Evolutionary conservation across 495 filamentous ascomycete species (phyloP).

Genomic region (Hyphodiscus hymeniophilus): DNA sequence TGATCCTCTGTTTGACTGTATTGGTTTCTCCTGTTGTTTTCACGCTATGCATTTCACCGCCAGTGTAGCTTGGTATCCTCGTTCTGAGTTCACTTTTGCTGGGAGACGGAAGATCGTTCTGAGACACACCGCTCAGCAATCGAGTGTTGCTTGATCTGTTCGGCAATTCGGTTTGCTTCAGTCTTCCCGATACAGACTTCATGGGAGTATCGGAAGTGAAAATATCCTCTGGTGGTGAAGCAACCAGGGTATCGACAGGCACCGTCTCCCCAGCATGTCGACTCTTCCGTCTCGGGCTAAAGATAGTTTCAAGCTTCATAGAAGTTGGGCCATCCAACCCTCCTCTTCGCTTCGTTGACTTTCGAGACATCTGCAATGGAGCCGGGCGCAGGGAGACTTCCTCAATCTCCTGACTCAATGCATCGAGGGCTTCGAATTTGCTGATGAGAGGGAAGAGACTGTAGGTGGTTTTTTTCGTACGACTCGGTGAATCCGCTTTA

Average conservation of each 20-base stretch:
- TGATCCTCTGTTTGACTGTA: too few relatives aligned
- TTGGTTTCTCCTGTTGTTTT: too few relatives aligned
- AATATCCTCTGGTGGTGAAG: neutral
- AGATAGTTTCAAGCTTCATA: slow-evolving; percentile 3
- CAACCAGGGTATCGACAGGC: neutral
- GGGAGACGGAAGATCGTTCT: too few relatives aligned
- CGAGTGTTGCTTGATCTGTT: neutral
- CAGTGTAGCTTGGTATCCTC: neutral
- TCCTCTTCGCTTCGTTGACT: slow-evolving; percentile 8
- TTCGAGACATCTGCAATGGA: slow-evolving; percentile 7
- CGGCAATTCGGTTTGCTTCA: neutral
- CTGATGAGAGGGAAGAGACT: slow-evolving; percentile 29
- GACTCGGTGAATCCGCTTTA: slow-evolving; percentile 10
- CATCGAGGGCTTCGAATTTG: slow-evolving; percentile 34
- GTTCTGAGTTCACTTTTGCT: too few relatives aligned
- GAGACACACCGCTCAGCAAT: neutral
- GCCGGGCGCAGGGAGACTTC: slow-evolving; percentile 1
- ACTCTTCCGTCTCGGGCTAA: neutral
- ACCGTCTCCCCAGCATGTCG: neutral
- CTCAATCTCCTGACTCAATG: slow-evolving; percentile 20
- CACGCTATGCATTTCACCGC: neutral
- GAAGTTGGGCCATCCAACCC: neutral
- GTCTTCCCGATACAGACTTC: neutral
- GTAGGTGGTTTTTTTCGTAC: slow-evolving; percentile 2
- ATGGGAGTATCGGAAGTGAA: neutral